Base-by-base conservation (phyloP, 2,329 filamentous ascomycete genomes). In the Pestalotiopsis sp. region DNA sequence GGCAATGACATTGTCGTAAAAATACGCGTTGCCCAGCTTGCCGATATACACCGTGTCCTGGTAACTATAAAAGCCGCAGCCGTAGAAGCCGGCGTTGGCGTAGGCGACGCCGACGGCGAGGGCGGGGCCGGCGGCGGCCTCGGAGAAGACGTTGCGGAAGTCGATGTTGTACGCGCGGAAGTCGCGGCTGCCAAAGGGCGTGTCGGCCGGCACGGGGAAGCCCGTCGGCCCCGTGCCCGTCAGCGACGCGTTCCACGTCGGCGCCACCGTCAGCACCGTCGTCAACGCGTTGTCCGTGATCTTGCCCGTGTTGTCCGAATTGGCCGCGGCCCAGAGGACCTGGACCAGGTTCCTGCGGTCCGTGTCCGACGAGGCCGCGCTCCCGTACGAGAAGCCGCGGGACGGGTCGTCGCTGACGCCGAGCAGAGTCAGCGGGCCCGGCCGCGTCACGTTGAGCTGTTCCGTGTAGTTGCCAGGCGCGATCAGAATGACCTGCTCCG, bases 1-100 rank as follows among this genome's bases (percentile, higher is more conserved):
- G 0, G 88, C 90, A 4, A 92, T 83, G 45, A 88, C 84, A 66
- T 80, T 85, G 45, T 86, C 82, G 75, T 89, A 85, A 77, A 92
- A 89, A 78, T 91, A 92, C 0, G 86, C 86, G 71, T 91, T 91
- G 38, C 87, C 90, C 1, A 91, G 81, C 75, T 92, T 92, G 66
- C 90, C 90, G 17, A 92, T 77, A 72, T 91, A 92, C 4, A 86
- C 88, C 7, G 90, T 92, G 70, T 92, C 90, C 78, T 92, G 90
- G 73, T 90, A 92, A 68, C 86, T 89, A 74, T 90, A 90, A 73
- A 92, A 88, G 0, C 89, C 88, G 61, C 87, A 90, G 61, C 86
- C 87, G 75, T 92, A 92, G 75, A 92, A 92, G 0, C 89, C 89
- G 0, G 88, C 85, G 74, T 92, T 92, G 0, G 90, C 89, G 59